Percentiles rank a stretch among this genome's conserved stretches.
These are phyloP conservation scores for Cryphonectria carpinicola DNA, from an alignment of 2,329 filamentous ascomycete genomes.

Conservation along the genomic window DNA sequence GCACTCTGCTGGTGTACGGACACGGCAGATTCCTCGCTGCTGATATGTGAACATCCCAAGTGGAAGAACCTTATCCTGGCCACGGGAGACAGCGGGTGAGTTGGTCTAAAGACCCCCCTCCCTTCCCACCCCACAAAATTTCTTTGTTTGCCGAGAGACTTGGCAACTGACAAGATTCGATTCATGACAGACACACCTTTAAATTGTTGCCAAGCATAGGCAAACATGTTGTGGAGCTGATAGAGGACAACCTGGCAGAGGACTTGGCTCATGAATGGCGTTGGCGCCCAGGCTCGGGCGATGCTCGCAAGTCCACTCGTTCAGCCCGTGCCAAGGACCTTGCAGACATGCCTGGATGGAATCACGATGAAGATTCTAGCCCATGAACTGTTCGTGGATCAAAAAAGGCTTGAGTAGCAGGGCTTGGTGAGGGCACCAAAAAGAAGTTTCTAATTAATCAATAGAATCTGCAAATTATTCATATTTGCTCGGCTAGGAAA, in stretches of 20 bases:
- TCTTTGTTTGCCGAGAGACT: not conserved
- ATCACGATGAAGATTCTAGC: constrained; percentile 27
- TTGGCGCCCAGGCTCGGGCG: constrained; percentile 48
- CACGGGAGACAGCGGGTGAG: constrained; percentile 51
- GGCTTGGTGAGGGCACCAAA: not conserved
- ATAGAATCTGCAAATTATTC: not conserved
- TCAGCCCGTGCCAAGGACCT: constrained; percentile 47
- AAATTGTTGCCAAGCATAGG: constrained; percentile 51
- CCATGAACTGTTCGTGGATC: not conserved
- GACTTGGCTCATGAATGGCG: constrained; percentile 47
- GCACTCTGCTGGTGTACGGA: constrained; percentile 43
- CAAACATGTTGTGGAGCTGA: constrained; percentile 49
- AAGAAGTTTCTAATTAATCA: not conserved
- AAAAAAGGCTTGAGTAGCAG: not conserved
- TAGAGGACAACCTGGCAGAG: constrained; percentile 44
- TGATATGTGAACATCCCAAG: constrained; percentile 42
- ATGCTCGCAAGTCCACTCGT: constrained; percentile 47
- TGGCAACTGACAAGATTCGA: constrained; percentile 20
- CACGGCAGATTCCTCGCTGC: constrained; percentile 39
- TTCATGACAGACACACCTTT: constrained; percentile 45
- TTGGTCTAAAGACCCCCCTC: constrained; percentile 22
- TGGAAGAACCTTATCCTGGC: constrained; percentile 52
- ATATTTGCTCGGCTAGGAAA: not conserved
- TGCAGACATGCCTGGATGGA: constrained; percentile 50
- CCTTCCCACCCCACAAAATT: no score